Evolutionary conservation across 139 green algal species (phyloP).

Genomic region (Tetradesmus obliquus): DNA sequence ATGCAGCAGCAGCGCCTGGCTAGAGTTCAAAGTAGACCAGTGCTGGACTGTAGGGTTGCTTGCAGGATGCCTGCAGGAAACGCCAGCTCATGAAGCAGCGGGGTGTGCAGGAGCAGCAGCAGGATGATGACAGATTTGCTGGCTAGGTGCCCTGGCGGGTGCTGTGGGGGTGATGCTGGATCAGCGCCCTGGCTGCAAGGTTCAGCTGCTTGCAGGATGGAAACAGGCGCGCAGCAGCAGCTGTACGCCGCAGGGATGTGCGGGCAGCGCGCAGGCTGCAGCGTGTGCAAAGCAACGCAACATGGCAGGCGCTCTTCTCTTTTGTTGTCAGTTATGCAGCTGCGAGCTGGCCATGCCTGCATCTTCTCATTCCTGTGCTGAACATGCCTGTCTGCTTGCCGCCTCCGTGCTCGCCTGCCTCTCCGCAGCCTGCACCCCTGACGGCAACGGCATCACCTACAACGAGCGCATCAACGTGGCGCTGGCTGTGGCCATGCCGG

Average conservation of each 20-base stretch:
- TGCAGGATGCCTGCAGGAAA: not conserved
- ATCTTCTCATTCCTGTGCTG: slow-evolving; percentile 6
- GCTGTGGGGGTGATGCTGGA: too few species aligned
- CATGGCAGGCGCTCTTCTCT: too few species aligned
- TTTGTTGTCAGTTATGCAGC: not conserved
- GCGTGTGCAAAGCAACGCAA: too few species aligned
- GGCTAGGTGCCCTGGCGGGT: too few species aligned
- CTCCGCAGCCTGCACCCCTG: slow-evolving; percentile 80
- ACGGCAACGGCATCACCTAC: slow-evolving; percentile 93
- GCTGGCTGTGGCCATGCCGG: slow-evolving; percentile 95
- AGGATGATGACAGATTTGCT: too few species aligned
- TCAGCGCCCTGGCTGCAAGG: too few species aligned
- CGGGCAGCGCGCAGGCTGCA: not conserved
- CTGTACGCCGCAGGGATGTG: not conserved
- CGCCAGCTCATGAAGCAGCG: too few species aligned
- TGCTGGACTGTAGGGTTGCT: not conserved
- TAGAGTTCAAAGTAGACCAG: not conserved
- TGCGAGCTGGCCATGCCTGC: not conserved
- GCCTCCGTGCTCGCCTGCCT: not conserved
- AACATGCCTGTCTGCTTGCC: not conserved
- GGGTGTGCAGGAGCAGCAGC: too few species aligned
- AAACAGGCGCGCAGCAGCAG: too few species aligned
- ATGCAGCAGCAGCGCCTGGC: not conserved
- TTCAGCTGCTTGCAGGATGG: too few species aligned
- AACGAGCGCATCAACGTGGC: slow-evolving; percentile 95